Evolutionary conservation across 1,284 basidiomycete genomes (phyloP).

Genomic region (Mycosarcoma maydis): DNA sequence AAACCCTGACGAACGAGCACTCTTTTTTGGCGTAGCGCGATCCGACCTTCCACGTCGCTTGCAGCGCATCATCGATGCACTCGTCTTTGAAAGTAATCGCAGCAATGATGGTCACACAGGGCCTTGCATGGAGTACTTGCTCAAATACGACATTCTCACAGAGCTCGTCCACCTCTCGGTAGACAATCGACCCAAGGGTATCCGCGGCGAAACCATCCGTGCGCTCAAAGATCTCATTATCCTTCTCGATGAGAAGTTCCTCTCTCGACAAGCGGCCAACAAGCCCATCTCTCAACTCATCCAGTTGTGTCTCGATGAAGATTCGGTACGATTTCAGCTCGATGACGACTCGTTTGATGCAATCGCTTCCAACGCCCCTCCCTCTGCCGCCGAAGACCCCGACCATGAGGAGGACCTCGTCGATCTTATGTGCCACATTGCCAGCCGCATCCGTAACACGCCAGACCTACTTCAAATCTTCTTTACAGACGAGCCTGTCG

Average conservation of each 20-base stretch:
- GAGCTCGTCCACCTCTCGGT: constrained; percentile 59
- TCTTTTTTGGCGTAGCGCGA: constrained; percentile 80
- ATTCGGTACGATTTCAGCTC: constrained; percentile 81
- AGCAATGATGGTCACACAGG: constrained; percentile 79
- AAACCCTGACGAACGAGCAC: constrained; percentile 82
- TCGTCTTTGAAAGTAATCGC: constrained; percentile 84
- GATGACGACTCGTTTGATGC: constrained; percentile 71
- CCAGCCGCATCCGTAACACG: constrained; percentile 55
- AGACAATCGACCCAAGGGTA: constrained; percentile 60
- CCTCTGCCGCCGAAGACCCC: neutral
- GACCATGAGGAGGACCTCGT: constrained; percentile 53
- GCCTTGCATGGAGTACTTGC: constrained; percentile 85
- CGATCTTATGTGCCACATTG: constrained; percentile 61
- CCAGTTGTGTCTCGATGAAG: constrained; percentile 87
- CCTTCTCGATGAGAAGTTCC: constrained; percentile 64
- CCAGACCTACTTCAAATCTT: constrained; percentile 61
- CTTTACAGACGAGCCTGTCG: constrained; percentile 44
- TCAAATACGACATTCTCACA: constrained; percentile 76
- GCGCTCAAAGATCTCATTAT: constrained; percentile 63
- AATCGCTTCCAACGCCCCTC: constrained; percentile 2
- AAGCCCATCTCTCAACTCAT: constrained; percentile 86
- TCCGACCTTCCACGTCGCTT: constrained; percentile 83
- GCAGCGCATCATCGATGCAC: constrained; percentile 83
- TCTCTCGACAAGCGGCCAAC: constrained; percentile 70
- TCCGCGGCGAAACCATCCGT: constrained; percentile 58